phyloP scores from a whole-genome alignment of 2,329 filamentous ascomycete species.

The Fusarium virguliforme region DNA sequence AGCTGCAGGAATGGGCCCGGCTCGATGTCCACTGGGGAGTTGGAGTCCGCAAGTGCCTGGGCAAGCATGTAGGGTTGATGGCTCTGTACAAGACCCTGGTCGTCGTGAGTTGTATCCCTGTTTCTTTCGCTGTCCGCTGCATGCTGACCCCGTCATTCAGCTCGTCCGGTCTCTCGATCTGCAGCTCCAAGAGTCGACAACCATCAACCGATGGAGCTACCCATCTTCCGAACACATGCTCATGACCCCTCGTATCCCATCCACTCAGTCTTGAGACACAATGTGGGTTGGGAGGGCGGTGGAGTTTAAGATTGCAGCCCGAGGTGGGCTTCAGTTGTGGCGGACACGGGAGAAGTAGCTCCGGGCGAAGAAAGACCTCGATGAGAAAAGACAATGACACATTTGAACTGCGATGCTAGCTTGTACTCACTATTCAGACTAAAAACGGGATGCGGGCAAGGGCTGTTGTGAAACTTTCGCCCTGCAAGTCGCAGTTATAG shows the following conservation, averaged over 20 bases:
- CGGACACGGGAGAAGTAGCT: neutral
- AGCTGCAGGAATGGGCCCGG: slow-evolving; percentile 3
- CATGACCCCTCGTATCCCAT: neutral
- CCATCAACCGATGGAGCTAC: slow-evolving; percentile 1
- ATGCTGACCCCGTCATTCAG: neutral
- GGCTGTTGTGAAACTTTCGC: neutral
- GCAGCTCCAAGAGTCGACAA: neutral
- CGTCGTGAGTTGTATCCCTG: neutral
- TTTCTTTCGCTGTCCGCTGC: neutral
- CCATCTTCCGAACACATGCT: neutral
- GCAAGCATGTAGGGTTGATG: slow-evolving; percentile 7
- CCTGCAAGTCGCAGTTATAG: neutral
- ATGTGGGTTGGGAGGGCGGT: neutral
- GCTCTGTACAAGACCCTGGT: slow-evolving; percentile 10
- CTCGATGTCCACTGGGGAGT: slow-evolving; percentile 9
- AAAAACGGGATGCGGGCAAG: neutral
- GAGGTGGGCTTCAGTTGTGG: neutral
- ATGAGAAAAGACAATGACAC: neutral
- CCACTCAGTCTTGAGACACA: neutral
- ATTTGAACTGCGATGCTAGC: neutral
- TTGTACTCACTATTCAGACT: neutral
- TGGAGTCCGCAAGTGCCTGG: slow-evolving; percentile 8
- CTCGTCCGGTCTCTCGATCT: slow-evolving; percentile 1
- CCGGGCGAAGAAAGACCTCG: neutral
- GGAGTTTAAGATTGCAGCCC: neutral